A percentile compares a stretch with the other conserved stretches of the same genome.
phyloP scores from a whole-genome alignment of 2,329 filamentous ascomycete genomes.

The Ophiostoma novo-ulmi region DNA sequence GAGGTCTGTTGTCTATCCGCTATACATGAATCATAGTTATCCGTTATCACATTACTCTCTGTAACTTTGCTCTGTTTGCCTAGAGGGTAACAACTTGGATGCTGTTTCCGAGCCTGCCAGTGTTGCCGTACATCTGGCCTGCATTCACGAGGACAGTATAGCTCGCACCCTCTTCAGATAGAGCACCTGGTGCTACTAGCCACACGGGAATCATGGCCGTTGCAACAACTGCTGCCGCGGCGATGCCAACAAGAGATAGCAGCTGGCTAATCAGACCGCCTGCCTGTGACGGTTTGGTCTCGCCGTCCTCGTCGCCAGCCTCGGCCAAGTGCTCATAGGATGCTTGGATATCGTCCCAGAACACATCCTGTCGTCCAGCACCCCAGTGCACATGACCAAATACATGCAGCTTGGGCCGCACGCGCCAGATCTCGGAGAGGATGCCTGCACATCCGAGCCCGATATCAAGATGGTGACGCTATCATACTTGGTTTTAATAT shows the following conservation, averaged over 20 bases:
- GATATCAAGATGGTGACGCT: conserved; percentile 64
- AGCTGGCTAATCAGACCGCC: conserved; percentile 38
- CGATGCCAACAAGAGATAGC: conserved; percentile 44
- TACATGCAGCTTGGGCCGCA: conserved; percentile 69
- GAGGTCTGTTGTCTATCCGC: neutral
- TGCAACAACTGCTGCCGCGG: conserved; percentile 43
- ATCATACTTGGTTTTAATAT: neutral
- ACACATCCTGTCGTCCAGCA: conserved; percentile 62
- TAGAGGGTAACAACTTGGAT: conserved; percentile 37
- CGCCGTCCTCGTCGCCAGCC: conserved; percentile 27
- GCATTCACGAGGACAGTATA: conserved; percentile 50
- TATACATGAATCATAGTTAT: neutral
- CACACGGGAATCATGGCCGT: conserved; percentile 34
- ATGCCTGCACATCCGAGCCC: conserved; percentile 67
- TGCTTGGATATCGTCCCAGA: conserved; percentile 69
- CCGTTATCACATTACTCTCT: too few relatives aligned
- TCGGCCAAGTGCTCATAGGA: conserved; percentile 62
- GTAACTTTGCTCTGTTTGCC: neutral
- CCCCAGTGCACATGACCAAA: conserved; percentile 82
- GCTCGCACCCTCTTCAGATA: neutral
- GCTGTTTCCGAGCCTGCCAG: conserved; percentile 44
- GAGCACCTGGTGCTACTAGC: conserved; percentile 3
- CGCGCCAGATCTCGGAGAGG: conserved; percentile 66
- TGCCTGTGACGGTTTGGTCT: neutral
- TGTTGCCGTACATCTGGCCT: conserved; percentile 51